Evolutionary conservation across 345 rosid genomes (phyloP).

Genomic region (Adansonia digitata): DNA sequence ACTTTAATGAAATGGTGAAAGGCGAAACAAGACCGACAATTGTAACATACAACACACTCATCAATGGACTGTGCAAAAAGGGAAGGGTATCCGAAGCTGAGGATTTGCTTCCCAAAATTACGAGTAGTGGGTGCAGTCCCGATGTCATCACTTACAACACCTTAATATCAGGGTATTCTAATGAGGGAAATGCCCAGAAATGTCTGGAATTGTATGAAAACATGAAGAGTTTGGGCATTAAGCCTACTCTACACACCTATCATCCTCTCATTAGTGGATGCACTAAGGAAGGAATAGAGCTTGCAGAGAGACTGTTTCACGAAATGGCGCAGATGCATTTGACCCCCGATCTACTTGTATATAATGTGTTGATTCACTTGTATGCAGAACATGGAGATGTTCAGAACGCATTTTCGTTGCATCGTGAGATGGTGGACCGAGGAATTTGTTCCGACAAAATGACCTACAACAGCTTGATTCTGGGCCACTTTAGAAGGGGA

Average conservation of each 20-base stretch:
- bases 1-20: slow-evolving; percentile 59
- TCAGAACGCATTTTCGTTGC: slow-evolving; percentile 37
- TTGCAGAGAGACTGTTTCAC: slow-evolving; percentile 41
- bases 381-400: slow-evolving; percentile 45
- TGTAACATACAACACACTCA: slow-evolving; percentile 71
- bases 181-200: slow-evolving; percentile 39
- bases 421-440: slow-evolving; percentile 44
- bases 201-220: slow-evolving; percentile 60
- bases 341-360: slow-evolving; percentile 53
- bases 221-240: slow-evolving; percentile 54
- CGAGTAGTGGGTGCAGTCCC: slow-evolving; percentile 43
- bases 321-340: slow-evolving; percentile 49
- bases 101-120: slow-evolving; percentile 46
- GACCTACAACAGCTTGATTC: slow-evolving; percentile 66
- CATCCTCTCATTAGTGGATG: slow-evolving; percentile 55
- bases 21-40: slow-evolving; percentile 43
- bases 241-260: slow-evolving; percentile 51
- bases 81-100: slow-evolving; percentile 61
- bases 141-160: slow-evolving; percentile 73
- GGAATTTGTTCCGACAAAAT: slow-evolving; percentile 51
- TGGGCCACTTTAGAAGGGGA: slow-evolving; percentile 46
- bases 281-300: slow-evolving; percentile 38
- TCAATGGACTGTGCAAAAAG: slow-evolving; percentile 58
- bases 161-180: slow-evolving; percentile 59
- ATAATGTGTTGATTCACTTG: slow-evolving; percentile 51